phyloP scores from a whole-genome alignment of 805 yeast genomes.

The Cyberlindnera lachancei region DNA sequence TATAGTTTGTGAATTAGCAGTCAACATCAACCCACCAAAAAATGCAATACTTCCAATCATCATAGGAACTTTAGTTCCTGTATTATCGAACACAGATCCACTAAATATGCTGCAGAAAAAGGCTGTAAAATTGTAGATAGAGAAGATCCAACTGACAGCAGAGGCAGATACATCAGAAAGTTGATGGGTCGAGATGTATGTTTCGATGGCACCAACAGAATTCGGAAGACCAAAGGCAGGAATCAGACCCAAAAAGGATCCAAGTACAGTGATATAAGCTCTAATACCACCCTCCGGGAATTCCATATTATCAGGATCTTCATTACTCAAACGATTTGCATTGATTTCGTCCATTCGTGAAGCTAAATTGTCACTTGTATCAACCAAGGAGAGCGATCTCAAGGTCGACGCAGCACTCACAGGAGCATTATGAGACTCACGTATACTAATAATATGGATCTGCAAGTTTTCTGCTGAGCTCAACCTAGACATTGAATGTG shows the following conservation, averaged over 20 bases:
- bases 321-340: too few relatives aligned
- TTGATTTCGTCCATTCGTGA: too few relatives aligned
- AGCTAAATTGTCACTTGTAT: too few relatives aligned
- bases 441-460: too few relatives aligned
- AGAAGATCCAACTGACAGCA: conserved; percentile 50
- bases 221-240: conserved; percentile 49
- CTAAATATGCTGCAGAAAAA: conserved; percentile 29
- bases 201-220: conserved; percentile 53
- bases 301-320: conserved; percentile 10
- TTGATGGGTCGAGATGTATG: conserved; percentile 48
- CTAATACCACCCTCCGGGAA: conserved; percentile 48
- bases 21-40: conserved; percentile 34
- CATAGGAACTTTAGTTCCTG: conserved; percentile 33
- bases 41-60: conserved; percentile 30
- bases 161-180: conserved; percentile 35
- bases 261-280: conserved; percentile 48
- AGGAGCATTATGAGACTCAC: too few relatives aligned
- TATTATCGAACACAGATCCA: conserved; percentile 38
- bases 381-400: too few relatives aligned
- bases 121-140: conserved; percentile 21
- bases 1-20: conserved; percentile 34
- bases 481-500: too few relatives aligned
- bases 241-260: conserved; percentile 46
- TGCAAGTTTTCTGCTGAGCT: too few relatives aligned
- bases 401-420: too few relatives aligned